These are phyloP conservation scores for Hortiboletus campestris DNA, from an alignment of 768 basidiomycete species.

Conservation along the genomic window DNA sequence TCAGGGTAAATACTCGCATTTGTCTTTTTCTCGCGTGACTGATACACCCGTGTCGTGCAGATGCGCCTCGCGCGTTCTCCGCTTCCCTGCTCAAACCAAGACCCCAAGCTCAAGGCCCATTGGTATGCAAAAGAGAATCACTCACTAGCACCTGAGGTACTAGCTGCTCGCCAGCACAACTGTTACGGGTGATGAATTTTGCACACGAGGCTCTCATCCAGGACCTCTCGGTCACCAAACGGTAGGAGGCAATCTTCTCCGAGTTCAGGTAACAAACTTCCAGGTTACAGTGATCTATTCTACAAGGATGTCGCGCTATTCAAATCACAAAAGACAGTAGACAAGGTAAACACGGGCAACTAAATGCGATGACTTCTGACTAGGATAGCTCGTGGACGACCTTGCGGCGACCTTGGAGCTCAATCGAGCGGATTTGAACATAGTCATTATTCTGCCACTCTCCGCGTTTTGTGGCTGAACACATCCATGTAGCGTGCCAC, in stretches of 20 bases:
- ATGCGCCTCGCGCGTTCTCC: conserved; percentile 23
- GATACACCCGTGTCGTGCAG: conserved; percentile 6
- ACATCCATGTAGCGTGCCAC: conserved; percentile 65
- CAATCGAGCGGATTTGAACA: conserved; percentile 72
- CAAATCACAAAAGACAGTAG: conserved; percentile 72
- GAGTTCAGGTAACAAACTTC: conserved; percentile 7
- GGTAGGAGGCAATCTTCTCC: conserved; percentile 37
- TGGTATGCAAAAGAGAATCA: conserved; percentile 30
- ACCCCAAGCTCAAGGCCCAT: conserved; percentile 40
- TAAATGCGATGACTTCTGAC: not conserved
- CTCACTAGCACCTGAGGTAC: not conserved
- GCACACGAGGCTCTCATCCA: conserved; percentile 65
- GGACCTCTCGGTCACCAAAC: conserved; percentile 60
- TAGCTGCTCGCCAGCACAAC: conserved; percentile 49
- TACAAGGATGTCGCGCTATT: conserved; percentile 85
- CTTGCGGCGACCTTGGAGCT: conserved; percentile 79
- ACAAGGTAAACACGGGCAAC: conserved; percentile 49
- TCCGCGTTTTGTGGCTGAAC: conserved; percentile 8
- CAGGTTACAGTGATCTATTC: conserved; percentile 69
- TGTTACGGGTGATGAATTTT: conserved; percentile 63
- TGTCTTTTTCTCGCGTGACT: not conserved
- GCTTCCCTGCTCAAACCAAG: conserved; percentile 38
- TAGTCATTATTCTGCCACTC: conserved; percentile 44
- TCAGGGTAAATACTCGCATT: conserved; percentile 27
- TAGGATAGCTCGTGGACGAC: conserved; percentile 79